These are phyloP conservation scores for Saccharomyces pastorianus DNA, from an alignment of 1,139 yeast species.

Conservation along the genomic window DNA sequence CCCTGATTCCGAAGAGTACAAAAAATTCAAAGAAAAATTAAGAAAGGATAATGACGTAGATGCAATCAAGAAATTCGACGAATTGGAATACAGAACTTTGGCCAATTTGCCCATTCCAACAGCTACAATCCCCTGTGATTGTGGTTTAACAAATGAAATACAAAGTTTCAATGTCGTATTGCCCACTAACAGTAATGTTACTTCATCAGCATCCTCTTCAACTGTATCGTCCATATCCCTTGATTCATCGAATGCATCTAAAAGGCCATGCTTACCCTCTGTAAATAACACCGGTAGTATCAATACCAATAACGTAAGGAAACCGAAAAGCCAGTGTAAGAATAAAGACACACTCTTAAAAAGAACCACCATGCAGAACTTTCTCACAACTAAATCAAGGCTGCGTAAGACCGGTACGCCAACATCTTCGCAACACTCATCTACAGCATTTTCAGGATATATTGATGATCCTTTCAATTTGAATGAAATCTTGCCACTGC, in stretches of 20 bases:
- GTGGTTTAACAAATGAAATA: constrained; percentile 32
- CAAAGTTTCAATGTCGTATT: constrained; percentile 29
- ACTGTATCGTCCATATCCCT: background rate
- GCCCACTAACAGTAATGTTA: constrained; percentile 16
- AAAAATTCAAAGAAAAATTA: constrained; percentile 27
- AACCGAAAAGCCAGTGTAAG: background rate
- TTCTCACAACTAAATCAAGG: background rate
- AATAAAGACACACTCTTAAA: background rate
- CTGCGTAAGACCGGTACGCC: background rate
- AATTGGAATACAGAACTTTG: constrained; percentile 29
- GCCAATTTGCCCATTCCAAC: constrained; percentile 28
- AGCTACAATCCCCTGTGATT: constrained; percentile 30
- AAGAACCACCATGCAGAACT: background rate
- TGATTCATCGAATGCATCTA: background rate
- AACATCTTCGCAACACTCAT: background rate
- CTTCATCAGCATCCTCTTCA: background rate
- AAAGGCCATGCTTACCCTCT: background rate
- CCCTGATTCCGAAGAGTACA: constrained; percentile 31
- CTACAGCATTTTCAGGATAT: background rate
- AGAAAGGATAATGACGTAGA: constrained; percentile 25
- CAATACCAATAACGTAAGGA: background rate
- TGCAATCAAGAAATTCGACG: constrained; percentile 31
- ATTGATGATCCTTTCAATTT: background rate
- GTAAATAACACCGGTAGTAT: background rate
- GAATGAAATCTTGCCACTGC: background rate